These are phyloP conservation scores for Penicillium steckii DNA, from an alignment of 495 filamentous ascomycete genomes.

Conservation along the genomic window DNA sequence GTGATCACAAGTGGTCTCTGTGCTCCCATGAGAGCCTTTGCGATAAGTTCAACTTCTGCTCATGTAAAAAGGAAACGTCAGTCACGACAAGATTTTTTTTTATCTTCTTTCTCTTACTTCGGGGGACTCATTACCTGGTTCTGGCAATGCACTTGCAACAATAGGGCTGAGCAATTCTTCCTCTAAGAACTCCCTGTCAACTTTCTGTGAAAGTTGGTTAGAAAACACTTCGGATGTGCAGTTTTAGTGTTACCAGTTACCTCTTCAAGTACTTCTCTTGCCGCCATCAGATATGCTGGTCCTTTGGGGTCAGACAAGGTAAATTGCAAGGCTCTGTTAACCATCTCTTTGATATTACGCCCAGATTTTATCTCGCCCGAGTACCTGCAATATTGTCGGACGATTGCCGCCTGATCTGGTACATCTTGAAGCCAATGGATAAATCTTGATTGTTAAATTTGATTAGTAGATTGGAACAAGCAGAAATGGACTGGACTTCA, in stretches of 20 bases:
- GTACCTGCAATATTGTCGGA: slow-evolving; percentile 88
- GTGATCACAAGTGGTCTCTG: slow-evolving; percentile 73
- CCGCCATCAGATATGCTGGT: slow-evolving; percentile 77
- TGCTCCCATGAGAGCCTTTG: slow-evolving; percentile 63
- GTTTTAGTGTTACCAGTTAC: slow-evolving; percentile 49
- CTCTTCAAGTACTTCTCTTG: slow-evolving; percentile 83
- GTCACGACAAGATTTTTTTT: too few relatives aligned
- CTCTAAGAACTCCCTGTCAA: slow-evolving; percentile 41
- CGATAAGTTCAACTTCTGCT: slow-evolving; percentile 55
- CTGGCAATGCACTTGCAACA: slow-evolving; percentile 66
- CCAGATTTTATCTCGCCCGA: slow-evolving; percentile 82
- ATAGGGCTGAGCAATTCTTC: slow-evolving; percentile 71
- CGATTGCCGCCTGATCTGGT: slow-evolving; percentile 83
- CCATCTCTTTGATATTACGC: slow-evolving; percentile 88
- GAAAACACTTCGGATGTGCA: not conserved
- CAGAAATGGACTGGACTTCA: not conserved
- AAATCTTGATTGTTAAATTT: slow-evolving; percentile 6
- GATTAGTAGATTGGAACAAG: not conserved
- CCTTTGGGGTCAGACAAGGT: slow-evolving; percentile 74
- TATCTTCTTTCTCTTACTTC: too few relatives aligned
- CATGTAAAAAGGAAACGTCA: too few relatives aligned
- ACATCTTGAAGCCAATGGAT: slow-evolving; percentile 97
- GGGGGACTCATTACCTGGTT: slow-evolving; percentile 34
- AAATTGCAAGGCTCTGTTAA: slow-evolving; percentile 81
- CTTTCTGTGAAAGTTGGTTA: slow-evolving; percentile 40